Percentiles rank a stretch among this genome's conserved stretches.
These are phyloP conservation scores for Sphagnurus paluster DNA, from an alignment of 1,284 basidiomycete genomes.

Conservation along the genomic window DNA sequence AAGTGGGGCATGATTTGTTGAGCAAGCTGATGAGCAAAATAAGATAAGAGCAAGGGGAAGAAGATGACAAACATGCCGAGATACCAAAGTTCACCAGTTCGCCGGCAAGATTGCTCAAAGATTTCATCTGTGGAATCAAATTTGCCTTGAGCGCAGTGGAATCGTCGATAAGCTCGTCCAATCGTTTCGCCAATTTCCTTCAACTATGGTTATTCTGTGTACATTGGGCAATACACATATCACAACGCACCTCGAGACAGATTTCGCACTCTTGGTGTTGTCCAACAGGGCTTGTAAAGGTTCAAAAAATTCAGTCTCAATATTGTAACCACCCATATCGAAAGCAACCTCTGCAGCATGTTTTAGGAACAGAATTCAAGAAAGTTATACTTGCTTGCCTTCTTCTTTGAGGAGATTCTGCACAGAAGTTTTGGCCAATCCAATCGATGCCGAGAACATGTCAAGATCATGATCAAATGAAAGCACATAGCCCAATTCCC, in stretches of 20 bases:
- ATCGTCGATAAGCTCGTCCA: conserved; percentile 78
- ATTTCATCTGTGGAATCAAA: conserved; percentile 71
- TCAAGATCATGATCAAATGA: conserved; percentile 89
- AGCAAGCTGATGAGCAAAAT: conserved; percentile 58
- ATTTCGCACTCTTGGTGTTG: conserved; percentile 79
- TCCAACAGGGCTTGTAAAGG: conserved; percentile 83
- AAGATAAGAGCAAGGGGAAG: neutral
- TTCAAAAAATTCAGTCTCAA: conserved; percentile 72
- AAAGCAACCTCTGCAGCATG: conserved; percentile 59
- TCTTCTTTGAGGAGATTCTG: conserved; percentile 71
- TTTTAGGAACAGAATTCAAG: neutral
- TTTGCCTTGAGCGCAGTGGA: conserved; percentile 72
- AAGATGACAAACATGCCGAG: conserved; percentile 53
- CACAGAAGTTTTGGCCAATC: conserved; percentile 85
- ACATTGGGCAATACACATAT: neutral
- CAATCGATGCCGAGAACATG: conserved; percentile 87
- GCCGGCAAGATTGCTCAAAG: conserved; percentile 69
- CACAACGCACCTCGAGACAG: conserved; percentile 67
- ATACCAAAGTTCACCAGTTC: conserved; percentile 90
- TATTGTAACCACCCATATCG: conserved; percentile 72
- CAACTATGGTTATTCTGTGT: conserved; percentile 7
- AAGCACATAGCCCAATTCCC: conserved; percentile 80
- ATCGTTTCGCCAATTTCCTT: conserved; percentile 83
- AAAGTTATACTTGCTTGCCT: conserved; percentile 41
- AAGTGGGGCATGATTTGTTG: conserved; percentile 84